A percentile compares a stretch with the other conserved stretches of the same genome.
These are phyloP conservation scores for Jatropha podagrica DNA, from an alignment of 441 rosid genomes.

Conservation along the genomic window DNA sequence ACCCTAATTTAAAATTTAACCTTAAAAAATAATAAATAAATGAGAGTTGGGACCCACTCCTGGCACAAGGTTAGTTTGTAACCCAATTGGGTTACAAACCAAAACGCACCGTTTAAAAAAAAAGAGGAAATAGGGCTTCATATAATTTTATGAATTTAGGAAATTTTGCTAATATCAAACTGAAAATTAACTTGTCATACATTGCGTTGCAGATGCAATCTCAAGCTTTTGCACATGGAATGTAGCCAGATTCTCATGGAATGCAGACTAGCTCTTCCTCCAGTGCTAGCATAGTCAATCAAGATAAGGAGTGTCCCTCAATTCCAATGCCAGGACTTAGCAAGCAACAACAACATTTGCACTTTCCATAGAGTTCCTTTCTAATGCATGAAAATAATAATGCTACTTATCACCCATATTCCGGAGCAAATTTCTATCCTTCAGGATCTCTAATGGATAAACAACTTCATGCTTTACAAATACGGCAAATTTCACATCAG, in stretches of 20 bases:
- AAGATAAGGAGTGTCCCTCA: conserved; percentile 50
- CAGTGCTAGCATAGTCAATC: conserved; percentile 35
- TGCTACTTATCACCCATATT: conserved; percentile 50
- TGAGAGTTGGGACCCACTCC: no score
- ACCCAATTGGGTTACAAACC: no score
- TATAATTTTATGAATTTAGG: conserved; percentile 7
- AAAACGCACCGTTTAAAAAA: no score
- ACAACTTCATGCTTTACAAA: conserved; percentile 65
- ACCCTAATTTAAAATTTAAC: no score
- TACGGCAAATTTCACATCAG: conserved; percentile 59
- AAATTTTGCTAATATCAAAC: conserved; percentile 15
- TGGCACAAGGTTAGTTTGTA: no score
- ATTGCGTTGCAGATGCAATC: conserved; percentile 47
- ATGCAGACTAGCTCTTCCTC: conserved; percentile 49
- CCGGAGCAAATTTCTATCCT: conserved; percentile 53
- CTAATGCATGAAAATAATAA: conserved; percentile 54
- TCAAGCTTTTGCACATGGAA: conserved; percentile 41
- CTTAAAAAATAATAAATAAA: no score
- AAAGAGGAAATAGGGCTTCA: neutral
- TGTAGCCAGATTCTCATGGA: conserved; percentile 55
- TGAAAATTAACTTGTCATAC: conserved; percentile 21
- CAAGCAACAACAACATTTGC: conserved; percentile 70
- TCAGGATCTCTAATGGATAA: conserved; percentile 58
- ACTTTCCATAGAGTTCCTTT: conserved; percentile 60
- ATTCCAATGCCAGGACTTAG: conserved; percentile 52